Evolutionary conservation across 2,329 filamentous ascomycete species (phyloP).

Genomic region (Xylaria sp.): DNA sequence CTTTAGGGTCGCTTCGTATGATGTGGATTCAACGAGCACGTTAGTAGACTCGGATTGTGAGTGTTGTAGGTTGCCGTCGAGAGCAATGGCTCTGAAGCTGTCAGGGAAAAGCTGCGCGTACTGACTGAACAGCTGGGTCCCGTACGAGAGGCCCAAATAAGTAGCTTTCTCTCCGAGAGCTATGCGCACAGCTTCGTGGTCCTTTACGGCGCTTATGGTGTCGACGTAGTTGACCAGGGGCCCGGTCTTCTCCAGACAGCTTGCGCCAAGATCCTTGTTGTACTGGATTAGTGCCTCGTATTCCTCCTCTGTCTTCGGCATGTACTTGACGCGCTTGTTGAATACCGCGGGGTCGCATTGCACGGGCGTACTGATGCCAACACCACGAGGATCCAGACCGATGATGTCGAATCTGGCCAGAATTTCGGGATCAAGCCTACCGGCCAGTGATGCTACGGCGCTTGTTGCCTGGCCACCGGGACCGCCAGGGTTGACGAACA

Average conservation of each 20-base stretch:
- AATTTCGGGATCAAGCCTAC: slow-evolving; percentile 43
- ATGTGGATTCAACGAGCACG: slow-evolving; percentile 51
- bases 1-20: slow-evolving; percentile 52
- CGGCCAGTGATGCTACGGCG: slow-evolving; percentile 37
- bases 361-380: slow-evolving; percentile 54
- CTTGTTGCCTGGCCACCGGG: slow-evolving; percentile 51
- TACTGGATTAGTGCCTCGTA: slow-evolving; percentile 53
- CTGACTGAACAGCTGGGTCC: slow-evolving; percentile 56
- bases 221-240: slow-evolving; percentile 56
- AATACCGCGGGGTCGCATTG: slow-evolving; percentile 53
- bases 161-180: slow-evolving; percentile 46
- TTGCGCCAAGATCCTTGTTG: slow-evolving; percentile 54
- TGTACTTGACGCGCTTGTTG: slow-evolving; percentile 52
- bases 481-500: slow-evolving; percentile 57
- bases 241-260: slow-evolving; percentile 55
- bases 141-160: slow-evolving; percentile 58
- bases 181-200: slow-evolving; percentile 49
- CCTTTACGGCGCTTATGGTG: slow-evolving; percentile 50
- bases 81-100: slow-evolving; percentile 54
- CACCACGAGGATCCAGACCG: slow-evolving; percentile 57
- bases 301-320: slow-evolving; percentile 53
- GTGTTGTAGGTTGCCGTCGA: slow-evolving; percentile 60
- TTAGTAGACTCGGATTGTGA: slow-evolving; percentile 51
- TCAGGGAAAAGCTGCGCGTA: slow-evolving; percentile 59
- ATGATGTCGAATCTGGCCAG: slow-evolving; percentile 55